Conservation (phyloP, 768 basidiomycete genomes). For the Termitomyces sp. region DNA sequence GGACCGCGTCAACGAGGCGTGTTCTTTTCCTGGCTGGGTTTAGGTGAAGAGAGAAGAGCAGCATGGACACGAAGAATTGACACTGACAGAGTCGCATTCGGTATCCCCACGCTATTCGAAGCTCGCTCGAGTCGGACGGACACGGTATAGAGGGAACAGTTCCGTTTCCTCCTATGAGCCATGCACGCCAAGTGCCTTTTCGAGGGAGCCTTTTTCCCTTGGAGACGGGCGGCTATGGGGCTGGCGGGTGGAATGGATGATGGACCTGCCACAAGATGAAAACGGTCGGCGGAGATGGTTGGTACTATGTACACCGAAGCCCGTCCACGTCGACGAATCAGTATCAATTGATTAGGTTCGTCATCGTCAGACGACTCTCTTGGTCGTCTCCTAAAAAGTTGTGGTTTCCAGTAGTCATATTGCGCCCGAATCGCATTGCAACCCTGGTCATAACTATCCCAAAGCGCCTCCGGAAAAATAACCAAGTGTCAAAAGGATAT, state of each 20-base stretch:
- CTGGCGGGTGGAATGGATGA: background rate
- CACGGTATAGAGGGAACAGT: background rate
- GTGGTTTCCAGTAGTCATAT: background rate
- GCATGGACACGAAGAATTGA: background rate
- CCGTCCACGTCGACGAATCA: background rate
- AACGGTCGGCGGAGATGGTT: background rate
- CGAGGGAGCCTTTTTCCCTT: background rate
- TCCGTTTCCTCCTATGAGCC: background rate
- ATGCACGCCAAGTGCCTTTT: background rate
- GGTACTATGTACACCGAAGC: background rate
- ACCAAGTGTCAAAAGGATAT: background rate
- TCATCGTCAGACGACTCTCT: too few species aligned
- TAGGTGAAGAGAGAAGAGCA: background rate
- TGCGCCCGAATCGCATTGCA: background rate
- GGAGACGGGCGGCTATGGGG: background rate
- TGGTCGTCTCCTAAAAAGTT: background rate
- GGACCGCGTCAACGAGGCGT: background rate
- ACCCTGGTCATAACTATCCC: background rate
- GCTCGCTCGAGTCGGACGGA: background rate
- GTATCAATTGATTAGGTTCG: background rate
- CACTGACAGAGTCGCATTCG: background rate
- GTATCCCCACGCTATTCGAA: background rate
- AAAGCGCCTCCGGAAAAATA: background rate
- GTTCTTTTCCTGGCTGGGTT: background rate
- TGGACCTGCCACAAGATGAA: background rate